Evolutionary conservation across 1,139 yeast species (phyloP), one percentile per base, ranked within the genome.

Genomic region (Geotrichum australiense): DNA sequence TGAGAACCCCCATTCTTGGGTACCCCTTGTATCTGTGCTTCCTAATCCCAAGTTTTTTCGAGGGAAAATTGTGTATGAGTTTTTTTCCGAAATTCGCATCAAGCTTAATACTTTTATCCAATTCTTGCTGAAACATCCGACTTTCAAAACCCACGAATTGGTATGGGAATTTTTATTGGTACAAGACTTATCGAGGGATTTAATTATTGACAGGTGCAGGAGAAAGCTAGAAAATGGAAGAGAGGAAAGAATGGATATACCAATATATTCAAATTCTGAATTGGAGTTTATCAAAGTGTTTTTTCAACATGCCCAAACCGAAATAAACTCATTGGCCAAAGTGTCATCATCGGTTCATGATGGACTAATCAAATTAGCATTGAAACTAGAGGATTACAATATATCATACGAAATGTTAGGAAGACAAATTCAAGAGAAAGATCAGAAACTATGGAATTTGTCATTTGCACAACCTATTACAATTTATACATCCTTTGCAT

Each of bases 1-100:
- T 44, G 66, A 63, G 35, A 51, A 58, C 30, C 65, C 65, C 1
- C 50, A 53, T 31, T 58, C 65, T 2, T 64, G 68, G 67, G 50
- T 64, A 11, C 69, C 68, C 5, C 46, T 54, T 2, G 43, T 63
- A 48, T 48, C 53, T 20, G 40, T 53, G 3, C 51, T 54, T 24
- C 49, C 55, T 14, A 57, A 58, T 28, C 63, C 70, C 12, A 59
- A 61, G 39, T 53, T 63, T 5, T 47, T 68, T 1, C 58, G 63
- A 5, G 54, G 65, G 14, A 53, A 59, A 34, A 59, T 62, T 6
- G 56, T 64, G 1, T 52, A 65, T 8, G 56, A 60, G 46, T 58
- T 69, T 20, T 59, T 73, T 21, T 76, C 78, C 47, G 66, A 74
- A 30, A 57, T 75, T 24, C 65, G 76, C 35, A 70, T 69, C 28